phyloP scores from a whole-genome alignment of 192 early-diverging fungal species.

The Coemansia sp. region DNA sequence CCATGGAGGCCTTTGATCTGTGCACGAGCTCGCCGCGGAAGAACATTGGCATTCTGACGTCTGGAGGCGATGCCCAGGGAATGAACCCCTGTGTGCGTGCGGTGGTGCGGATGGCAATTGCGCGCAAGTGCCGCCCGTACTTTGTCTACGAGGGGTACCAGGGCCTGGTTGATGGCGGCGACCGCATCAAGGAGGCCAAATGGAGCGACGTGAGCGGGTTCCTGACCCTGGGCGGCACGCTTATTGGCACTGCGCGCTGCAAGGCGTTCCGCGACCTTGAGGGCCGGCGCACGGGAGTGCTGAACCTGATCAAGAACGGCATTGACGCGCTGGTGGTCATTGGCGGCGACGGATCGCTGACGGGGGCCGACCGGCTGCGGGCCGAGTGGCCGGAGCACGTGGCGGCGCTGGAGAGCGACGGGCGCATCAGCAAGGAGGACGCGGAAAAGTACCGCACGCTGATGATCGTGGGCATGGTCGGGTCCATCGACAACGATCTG shows the following conservation, averaged over 20 bases:
- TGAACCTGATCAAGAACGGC: slow-evolving; percentile 81
- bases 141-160: slow-evolving; percentile 95
- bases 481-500: slow-evolving; percentile 96
- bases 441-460: slow-evolving; percentile 60
- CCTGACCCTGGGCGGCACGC: slow-evolving; percentile 81
- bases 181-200: slow-evolving; percentile 70
- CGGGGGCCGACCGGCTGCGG: slow-evolving; percentile 87
- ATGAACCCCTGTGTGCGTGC: slow-evolving; percentile 96
- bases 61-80: slow-evolving; percentile 92
- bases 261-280: slow-evolving; percentile 74
- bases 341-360: slow-evolving; percentile 96
- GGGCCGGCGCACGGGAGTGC: slow-evolving; percentile 76
- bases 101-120: slow-evolving; percentile 82
- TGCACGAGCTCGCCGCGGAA: slow-evolving; percentile 35
- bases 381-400: slow-evolving; percentile 85
- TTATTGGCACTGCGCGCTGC: slow-evolving; percentile 92
- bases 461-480: slow-evolving; percentile 94
- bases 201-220: slow-evolving; percentile 93
- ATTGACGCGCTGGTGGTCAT: slow-evolving; percentile 94
- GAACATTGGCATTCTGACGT: slow-evolving; percentile 89
- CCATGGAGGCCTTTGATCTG: background rate
- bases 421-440: slow-evolving; percentile 55
- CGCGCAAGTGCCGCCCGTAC: slow-evolving; percentile 75
- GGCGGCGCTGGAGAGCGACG: slow-evolving; percentile 61
- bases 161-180: slow-evolving; percentile 89